These are phyloP conservation scores for Wickerhamiella musiphila DNA, from an alignment of 805 yeast genomes.

Conservation along the genomic window DNA sequence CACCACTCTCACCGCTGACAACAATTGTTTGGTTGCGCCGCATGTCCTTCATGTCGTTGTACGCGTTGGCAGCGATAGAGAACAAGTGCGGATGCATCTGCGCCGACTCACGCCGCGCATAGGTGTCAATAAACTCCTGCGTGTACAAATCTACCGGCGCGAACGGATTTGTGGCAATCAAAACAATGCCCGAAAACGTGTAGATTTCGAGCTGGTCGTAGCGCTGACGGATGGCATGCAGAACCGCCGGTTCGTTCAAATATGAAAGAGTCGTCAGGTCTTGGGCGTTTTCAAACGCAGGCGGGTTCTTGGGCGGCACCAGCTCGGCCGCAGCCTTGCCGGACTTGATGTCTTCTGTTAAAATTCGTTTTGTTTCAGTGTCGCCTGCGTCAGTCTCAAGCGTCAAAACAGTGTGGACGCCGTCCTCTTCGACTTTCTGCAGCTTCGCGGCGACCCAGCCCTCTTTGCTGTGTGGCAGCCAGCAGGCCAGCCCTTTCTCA, in stretches of 20 bases:
- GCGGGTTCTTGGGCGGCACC: slow-evolving; percentile 77
- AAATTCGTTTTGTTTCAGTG: slow-evolving; percentile 10
- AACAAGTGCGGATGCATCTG: slow-evolving; percentile 94
- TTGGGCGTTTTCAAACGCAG: slow-evolving; percentile 80
- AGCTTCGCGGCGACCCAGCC: slow-evolving; percentile 69
- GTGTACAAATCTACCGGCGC: slow-evolving; percentile 86
- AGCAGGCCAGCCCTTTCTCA: slow-evolving; percentile 30
- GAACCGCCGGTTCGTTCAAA: slow-evolving; percentile 88
- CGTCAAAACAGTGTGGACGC: slow-evolving; percentile 30
- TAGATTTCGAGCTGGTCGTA: slow-evolving; percentile 81
- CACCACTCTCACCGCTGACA: slow-evolving; percentile 96
- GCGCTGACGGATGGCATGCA: slow-evolving; percentile 80
- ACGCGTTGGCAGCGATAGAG: slow-evolving; percentile 96
- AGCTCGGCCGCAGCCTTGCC: slow-evolving; percentile 50
- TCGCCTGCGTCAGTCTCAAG: slow-evolving; percentile 35
- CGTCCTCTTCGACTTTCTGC: slow-evolving; percentile 26
- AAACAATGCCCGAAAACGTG: slow-evolving; percentile 91
- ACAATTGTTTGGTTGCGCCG: slow-evolving; percentile 83
- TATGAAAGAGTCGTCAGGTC: slow-evolving; percentile 86
- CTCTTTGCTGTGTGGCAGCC: slow-evolving; percentile 56
- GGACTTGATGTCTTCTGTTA: slow-evolving; percentile 21
- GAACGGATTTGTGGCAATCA: slow-evolving; percentile 92
- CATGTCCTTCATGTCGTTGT: slow-evolving; percentile 81
- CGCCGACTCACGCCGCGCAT: slow-evolving; percentile 82
- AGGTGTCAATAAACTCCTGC: slow-evolving; percentile 83